Evolutionary conservation across 2,329 filamentous ascomycete species (phyloP).

Genomic region (Paraphoma sp.): DNA sequence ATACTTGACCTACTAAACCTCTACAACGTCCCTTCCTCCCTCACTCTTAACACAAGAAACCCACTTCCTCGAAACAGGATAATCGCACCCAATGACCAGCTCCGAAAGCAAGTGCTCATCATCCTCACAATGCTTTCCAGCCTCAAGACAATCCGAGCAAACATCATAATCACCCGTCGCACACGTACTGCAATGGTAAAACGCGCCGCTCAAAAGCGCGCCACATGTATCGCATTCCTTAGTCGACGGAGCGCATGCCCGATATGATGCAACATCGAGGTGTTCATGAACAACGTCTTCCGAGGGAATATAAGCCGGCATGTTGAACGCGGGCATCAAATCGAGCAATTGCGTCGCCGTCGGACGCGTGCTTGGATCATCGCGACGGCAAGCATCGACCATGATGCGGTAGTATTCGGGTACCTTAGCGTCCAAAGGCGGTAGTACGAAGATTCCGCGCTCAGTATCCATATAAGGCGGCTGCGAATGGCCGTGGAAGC

Average conservation of each 20-base stretch:
- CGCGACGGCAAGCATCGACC: neutral
- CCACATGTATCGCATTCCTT: neutral
- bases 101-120: neutral
- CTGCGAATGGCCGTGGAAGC: neutral
- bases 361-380: neutral
- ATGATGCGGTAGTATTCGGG: neutral
- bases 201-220: neutral
- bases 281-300: neutral
- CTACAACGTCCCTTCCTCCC: too few species aligned
- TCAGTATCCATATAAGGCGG: neutral
- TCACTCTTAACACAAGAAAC: neutral
- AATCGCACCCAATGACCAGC: neutral
- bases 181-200: neutral
- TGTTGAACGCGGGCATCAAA: neutral
- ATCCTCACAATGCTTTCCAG: neutral
- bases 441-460: neutral
- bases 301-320: neutral
- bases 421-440: neutral
- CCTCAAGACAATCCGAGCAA: neutral
- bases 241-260: neutral
- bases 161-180: neutral
- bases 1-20: too few species aligned
- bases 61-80: neutral
- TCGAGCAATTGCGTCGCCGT: neutral
- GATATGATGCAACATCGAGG: neutral